Conservation (phyloP, 805 yeast genomes). For the Candida rishiriensis region DNA sequence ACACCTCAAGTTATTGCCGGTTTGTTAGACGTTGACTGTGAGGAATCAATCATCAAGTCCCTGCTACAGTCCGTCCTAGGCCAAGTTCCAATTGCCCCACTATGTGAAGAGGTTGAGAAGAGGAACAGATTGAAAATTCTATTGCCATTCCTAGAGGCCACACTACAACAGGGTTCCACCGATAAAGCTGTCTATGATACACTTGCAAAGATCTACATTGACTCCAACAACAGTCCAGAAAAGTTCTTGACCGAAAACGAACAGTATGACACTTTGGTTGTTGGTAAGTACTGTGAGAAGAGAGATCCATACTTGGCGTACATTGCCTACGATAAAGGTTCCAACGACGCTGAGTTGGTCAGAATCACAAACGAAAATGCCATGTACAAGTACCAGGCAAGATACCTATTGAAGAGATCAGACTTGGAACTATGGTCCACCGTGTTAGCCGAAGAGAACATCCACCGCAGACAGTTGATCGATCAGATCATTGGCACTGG, state of each 20-base stretch:
- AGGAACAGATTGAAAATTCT: constrained; percentile 89
- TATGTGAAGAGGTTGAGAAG: constrained; percentile 93
- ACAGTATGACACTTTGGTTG: constrained; percentile 86
- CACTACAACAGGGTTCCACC: constrained; percentile 75
- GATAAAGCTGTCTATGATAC: constrained; percentile 94
- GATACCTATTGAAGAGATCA: constrained; percentile 86
- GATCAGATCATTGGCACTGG: constrained; percentile 96
- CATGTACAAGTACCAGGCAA: constrained; percentile 99
- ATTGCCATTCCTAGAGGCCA: constrained; percentile 88
- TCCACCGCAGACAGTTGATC: constrained; percentile 84
- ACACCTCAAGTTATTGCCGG: constrained; percentile 98
- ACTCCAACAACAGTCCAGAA: constrained; percentile 96
- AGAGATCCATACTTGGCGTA: constrained; percentile 98
- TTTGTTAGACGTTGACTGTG: constrained; percentile 94
- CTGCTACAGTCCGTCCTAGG: constrained; percentile 84
- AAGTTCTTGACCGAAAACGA: constrained; percentile 90
- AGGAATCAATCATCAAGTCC: constrained; percentile 78
- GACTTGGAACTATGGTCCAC: constrained; percentile 77
- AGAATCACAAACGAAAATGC: constrained; percentile 93
- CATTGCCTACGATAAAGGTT: constrained; percentile 95
- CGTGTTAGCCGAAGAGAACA: constrained; percentile 71
- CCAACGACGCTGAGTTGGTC: constrained; percentile 83
- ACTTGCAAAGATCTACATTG: constrained; percentile 95
- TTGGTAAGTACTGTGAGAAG: constrained; percentile 98
- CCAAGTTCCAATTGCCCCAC: constrained; percentile 85